Conservation (phyloP, 2,329 filamentous ascomycete species). For the Celoporthe dispersa region DNA sequence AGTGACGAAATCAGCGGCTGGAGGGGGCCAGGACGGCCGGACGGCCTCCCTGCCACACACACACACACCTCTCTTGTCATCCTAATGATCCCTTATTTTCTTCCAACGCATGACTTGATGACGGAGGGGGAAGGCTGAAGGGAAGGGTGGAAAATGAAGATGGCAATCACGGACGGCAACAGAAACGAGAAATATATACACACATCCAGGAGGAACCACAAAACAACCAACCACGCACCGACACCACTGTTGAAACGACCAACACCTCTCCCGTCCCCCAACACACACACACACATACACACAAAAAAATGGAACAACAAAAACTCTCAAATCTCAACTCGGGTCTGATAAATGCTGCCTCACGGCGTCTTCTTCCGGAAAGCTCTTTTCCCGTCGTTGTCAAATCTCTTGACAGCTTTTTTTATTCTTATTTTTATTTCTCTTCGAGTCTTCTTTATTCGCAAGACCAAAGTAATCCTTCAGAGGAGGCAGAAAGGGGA, state of each 20-base stretch:
- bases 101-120: conserved; percentile 28
- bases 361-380: conserved; percentile 46
- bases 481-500: conserved; percentile 3
- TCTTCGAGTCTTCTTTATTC: background rate
- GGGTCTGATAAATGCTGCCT: conserved; percentile 50
- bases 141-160: conserved; percentile 20
- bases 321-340: conserved; percentile 23
- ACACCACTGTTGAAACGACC: conserved; percentile 1
- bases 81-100: conserved; percentile 13
- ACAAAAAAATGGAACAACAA: conserved; percentile 27
- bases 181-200: conserved; percentile 14
- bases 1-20: conserved; percentile 7
- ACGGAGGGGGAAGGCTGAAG: conserved; percentile 32
- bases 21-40: conserved; percentile 3
- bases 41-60: background rate
- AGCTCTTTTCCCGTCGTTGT: conserved; percentile 8
- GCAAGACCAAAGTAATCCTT: conserved; percentile 18
- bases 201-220: background rate
- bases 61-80: background rate
- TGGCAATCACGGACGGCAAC: conserved; percentile 21
- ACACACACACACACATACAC: background rate
- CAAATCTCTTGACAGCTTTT: background rate
- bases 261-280: background rate
- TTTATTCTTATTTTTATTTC: conserved; percentile 38
- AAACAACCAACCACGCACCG: background rate